Conservation (phyloP, 1,139 yeast genomes). For the Hyphopichia khmerensis region DNA sequence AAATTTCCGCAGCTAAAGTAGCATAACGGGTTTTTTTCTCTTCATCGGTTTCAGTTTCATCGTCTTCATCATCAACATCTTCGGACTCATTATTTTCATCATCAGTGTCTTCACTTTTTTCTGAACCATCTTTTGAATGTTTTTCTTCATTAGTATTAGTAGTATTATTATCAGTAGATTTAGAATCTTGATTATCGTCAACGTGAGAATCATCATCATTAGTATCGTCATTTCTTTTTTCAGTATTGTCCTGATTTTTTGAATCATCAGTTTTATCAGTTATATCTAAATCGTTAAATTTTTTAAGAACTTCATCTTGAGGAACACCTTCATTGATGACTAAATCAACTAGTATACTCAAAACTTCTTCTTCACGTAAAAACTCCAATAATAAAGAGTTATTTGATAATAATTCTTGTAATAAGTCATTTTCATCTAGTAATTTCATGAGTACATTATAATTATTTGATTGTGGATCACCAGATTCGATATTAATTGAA, state of each 20-base stretch:
- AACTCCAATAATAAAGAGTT: constrained; percentile 81
- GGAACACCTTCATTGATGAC: constrained; percentile 51
- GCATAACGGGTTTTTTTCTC: constrained; percentile 70
- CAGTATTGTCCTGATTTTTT: not conserved
- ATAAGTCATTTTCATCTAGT: constrained; percentile 80
- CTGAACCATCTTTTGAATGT: constrained; percentile 2
- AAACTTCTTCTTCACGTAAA: constrained; percentile 69
- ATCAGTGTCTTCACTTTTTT: constrained; percentile 9
- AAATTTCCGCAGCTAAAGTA: constrained; percentile 84
- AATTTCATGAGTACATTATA: constrained; percentile 55
- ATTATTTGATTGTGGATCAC: constrained; percentile 16
- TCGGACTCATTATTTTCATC: constrained; percentile 12
- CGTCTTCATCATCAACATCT: constrained; percentile 22
- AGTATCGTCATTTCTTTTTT: not conserved
- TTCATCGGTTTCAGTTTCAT: constrained; percentile 39
- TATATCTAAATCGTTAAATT: constrained; percentile 5
- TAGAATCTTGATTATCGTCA: not conserved
- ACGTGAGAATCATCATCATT: not conserved
- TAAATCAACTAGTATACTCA: constrained; percentile 64
- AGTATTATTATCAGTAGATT: not conserved
- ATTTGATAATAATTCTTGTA: constrained; percentile 81
- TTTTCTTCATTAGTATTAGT: not conserved
- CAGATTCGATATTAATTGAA: constrained; percentile 27
- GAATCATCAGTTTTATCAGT: constrained; percentile 6
- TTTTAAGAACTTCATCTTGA: constrained; percentile 8